These are phyloP conservation scores for Fusarium torreyae DNA, from an alignment of 2,329 filamentous ascomycete genomes.

Conservation along the genomic window DNA sequence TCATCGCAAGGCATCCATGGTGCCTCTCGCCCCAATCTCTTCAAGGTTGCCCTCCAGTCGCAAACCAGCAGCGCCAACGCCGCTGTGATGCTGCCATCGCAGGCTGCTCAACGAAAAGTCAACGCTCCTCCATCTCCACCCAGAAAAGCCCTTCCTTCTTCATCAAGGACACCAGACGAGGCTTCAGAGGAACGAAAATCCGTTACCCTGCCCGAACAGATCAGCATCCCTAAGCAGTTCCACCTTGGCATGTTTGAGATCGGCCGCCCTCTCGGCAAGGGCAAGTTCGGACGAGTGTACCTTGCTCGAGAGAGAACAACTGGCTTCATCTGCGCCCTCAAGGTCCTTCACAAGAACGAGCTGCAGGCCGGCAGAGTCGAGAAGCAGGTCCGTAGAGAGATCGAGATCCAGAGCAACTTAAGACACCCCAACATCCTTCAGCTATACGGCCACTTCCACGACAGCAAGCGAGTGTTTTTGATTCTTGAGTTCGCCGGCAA, in stretches of 20 bases:
- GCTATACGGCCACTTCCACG: conserved; percentile 89
- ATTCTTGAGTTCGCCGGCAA: conserved; percentile 89
- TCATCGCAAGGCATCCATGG: conserved; percentile 64
- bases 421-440: conserved; percentile 87
- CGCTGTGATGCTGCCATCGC: conserved; percentile 77
- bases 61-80: conserved; percentile 77
- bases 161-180: conserved; percentile 65
- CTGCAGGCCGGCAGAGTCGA: conserved; percentile 82
- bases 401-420: conserved; percentile 90
- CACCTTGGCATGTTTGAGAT: conserved; percentile 97
- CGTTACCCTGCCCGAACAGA: conserved; percentile 69
- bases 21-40: conserved; percentile 81
- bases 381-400: conserved; percentile 88
- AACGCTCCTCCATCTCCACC: conserved; percentile 65
- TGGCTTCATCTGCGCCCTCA: conserved; percentile 87
- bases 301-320: conserved; percentile 83
- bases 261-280: conserved; percentile 86
- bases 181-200: conserved; percentile 65
- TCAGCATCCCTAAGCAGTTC: conserved; percentile 74
- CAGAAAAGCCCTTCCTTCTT: conserved; percentile 64
- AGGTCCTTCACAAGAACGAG: conserved; percentile 88
- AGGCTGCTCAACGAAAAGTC: conserved; percentile 71
- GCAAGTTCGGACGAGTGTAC: conserved; percentile 90
- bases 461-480: conserved; percentile 87
- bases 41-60: conserved; percentile 88